Evolutionary conservation across 257 asterid genomes (phyloP).

Genomic region (Gentiana straminea): DNA sequence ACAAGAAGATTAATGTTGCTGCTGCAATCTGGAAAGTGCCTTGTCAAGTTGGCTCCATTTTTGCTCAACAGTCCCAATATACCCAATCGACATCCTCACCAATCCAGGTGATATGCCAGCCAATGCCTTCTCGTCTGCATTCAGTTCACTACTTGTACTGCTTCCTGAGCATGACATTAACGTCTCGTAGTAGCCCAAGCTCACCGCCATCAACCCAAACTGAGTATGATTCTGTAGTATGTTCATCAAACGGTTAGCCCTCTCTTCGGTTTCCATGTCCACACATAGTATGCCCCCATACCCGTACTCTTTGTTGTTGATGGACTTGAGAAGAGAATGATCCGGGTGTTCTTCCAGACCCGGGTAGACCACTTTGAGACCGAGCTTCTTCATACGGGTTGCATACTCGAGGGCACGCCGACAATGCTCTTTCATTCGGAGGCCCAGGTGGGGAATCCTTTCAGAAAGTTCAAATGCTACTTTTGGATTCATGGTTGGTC

Average conservation of each 20-base stretch:
- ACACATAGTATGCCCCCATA: slow-evolving; percentile 72
- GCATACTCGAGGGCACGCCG: slow-evolving; percentile 56
- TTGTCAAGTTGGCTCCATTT: slow-evolving; percentile 86
- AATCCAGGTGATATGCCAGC: slow-evolving; percentile 89
- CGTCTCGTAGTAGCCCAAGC: slow-evolving; percentile 89
- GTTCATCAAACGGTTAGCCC: slow-evolving; percentile 67
- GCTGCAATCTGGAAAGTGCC: slow-evolving; percentile 34
- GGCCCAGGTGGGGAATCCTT: slow-evolving; percentile 69
- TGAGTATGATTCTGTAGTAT: slow-evolving; percentile 57
- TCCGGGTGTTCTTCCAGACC: slow-evolving; percentile 79
- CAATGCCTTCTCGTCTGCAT: slow-evolving; percentile 46
- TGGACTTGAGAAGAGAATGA: slow-evolving; percentile 44
- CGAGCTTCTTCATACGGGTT: slow-evolving; percentile 53
- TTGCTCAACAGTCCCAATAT: slow-evolving; percentile 72
- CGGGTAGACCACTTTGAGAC: slow-evolving; percentile 71
- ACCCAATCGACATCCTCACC: slow-evolving; percentile 79
- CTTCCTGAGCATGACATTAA: slow-evolving; percentile 94
- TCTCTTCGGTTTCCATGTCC: slow-evolving; percentile 85
- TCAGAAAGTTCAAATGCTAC: slow-evolving; percentile 81
- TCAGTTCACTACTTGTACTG: slow-evolving; percentile 89
- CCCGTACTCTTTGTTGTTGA: slow-evolving; percentile 59
- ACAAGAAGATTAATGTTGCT: background rate
- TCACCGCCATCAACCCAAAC: slow-evolving; percentile 88
- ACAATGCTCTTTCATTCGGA: slow-evolving; percentile 90
- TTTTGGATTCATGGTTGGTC: slow-evolving; percentile 93